Percentiles rank a stretch among this genome's conserved stretches.
Evolutionary conservation across 139 green algal species (phyloP).

Genomic region (Chlorella sp.): DNA sequence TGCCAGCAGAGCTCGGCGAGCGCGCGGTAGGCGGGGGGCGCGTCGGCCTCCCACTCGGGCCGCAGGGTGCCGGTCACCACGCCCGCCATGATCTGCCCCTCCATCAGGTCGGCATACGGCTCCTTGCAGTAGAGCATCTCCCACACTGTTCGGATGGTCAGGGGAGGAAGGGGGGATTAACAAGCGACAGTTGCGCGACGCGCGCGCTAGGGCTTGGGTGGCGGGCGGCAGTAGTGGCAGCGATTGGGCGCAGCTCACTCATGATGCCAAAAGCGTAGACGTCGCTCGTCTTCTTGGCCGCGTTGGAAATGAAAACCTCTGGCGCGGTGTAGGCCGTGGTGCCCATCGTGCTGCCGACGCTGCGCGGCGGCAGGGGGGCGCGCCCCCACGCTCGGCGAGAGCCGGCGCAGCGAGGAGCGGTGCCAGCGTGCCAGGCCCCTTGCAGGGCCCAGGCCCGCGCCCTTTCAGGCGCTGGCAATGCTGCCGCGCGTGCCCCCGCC

Average conservation of each 20-base stretch:
- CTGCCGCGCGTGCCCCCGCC: too few relatives aligned
- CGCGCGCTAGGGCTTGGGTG: too few relatives aligned
- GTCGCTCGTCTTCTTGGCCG: constrained; percentile 14
- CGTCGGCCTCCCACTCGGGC: constrained; percentile 28
- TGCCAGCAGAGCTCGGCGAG: constrained; percentile 41
- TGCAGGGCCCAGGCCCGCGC: too few relatives aligned
- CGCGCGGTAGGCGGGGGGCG: constrained; percentile 17
- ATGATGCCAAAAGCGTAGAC: constrained; percentile 56
- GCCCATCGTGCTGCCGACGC: constrained; percentile 20
- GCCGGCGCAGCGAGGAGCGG: too few relatives aligned
- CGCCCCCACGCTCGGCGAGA: too few relatives aligned
- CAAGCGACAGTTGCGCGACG: too few relatives aligned
- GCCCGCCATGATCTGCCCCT: constrained; percentile 31
- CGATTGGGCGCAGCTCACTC: too few relatives aligned
- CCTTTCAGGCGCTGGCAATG: too few relatives aligned
- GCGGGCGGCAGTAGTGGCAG: too few relatives aligned
- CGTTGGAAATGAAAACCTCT: constrained; percentile 28
- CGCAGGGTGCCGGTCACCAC: constrained; percentile 32
- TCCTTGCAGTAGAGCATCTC: constrained; percentile 39
- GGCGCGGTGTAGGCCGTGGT: constrained; percentile 60
- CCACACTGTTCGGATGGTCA: constrained; percentile 20
- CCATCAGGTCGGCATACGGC: constrained; percentile 25
- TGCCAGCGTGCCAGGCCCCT: constrained; percentile 18
- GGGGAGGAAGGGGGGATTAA: neutral
- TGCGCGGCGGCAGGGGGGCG: neutral